Evolutionary conservation across 345 rosid species (phyloP).

Genomic region (Moricandia arvensis): DNA sequence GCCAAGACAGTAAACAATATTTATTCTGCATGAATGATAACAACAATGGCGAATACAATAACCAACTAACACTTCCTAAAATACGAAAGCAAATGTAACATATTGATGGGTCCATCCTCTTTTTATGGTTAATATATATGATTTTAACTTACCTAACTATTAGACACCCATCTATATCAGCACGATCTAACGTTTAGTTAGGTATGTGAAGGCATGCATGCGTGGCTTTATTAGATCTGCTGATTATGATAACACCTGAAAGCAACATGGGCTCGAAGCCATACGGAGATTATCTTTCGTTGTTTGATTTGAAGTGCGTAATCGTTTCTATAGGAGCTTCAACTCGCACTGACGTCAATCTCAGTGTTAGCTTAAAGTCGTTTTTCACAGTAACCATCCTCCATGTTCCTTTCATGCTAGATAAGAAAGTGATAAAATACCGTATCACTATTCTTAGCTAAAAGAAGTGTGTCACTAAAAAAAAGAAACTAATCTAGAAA

Average conservation of each 20-base stretch:
- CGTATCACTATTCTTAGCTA: background rate
- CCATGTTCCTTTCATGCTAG: background rate
- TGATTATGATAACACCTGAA: background rate
- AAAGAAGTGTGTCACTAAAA: too few species aligned
- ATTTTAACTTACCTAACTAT: background rate
- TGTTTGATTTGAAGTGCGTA: background rate
- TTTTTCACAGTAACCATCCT: background rate
- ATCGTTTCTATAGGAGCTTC: background rate
- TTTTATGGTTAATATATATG: background rate
- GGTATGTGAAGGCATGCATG: background rate
- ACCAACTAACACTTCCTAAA: background rate
- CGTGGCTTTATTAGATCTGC: background rate
- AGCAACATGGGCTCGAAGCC: too few species aligned
- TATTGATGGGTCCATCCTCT: background rate
- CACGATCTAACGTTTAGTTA: background rate
- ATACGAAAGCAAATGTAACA: background rate
- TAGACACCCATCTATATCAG: background rate
- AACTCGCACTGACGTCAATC: background rate
- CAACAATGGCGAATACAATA: background rate
- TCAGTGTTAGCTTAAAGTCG: background rate
- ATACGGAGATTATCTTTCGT: background rate
- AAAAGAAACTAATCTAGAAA: too few species aligned
- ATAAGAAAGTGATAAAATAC: background rate
- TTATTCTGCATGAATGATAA: background rate
- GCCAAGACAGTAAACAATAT: background rate